Base-by-base conservation (phyloP, 352 stramenopile genomes). In the Phytopythium vexans region DNA sequence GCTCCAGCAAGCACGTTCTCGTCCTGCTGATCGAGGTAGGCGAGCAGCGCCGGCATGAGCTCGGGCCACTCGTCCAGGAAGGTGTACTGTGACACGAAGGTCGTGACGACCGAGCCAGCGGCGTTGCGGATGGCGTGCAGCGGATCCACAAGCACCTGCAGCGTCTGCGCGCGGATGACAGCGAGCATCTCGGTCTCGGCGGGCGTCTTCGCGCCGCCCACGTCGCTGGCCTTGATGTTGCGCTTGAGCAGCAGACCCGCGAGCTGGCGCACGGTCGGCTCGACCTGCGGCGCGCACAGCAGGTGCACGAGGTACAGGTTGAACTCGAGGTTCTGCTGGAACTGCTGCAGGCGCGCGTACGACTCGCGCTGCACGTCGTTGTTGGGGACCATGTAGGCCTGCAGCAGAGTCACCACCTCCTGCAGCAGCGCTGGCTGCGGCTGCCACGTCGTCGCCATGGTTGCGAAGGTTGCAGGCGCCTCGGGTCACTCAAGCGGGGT, bases 291-390 rank as follows among this genome's bases (percentile, higher is more conserved):
- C 6, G 71, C 69, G 66, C 78, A 93, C 44, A 95, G 77, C 52
- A 95, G 42, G 54, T 95, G 83, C 40, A 92, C 77, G 44, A 95
- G 76, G 63, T 95, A 95, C 33, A 94, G 68, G 45, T 93, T 91
- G 63, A 95, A 95, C 72, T 95, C 82, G 43, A 92, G 82, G 65
- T 95, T 86, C 59, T 92, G 72, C 66, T 92, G 80, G 70, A 92
- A 92, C 63, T 90, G 82, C 77, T 93, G 79, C 56, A 95, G 70
- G 42, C 80, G 80, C 70, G 84, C 54, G 67, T 93, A 95, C 41
- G 70, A 79, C 65, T 92, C 73, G 51, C 78, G 82, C 67, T 95
- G 85, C 8, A 93, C 70, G 48, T 88, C 72, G 63, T 93, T 95
- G 70, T 95, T 88, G 40, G 85, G 81, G 35, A 95, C 74, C 68